Conservation (phyloP, 1,284 basidiomycete species). For the Cerioporus squamosus region DNA sequence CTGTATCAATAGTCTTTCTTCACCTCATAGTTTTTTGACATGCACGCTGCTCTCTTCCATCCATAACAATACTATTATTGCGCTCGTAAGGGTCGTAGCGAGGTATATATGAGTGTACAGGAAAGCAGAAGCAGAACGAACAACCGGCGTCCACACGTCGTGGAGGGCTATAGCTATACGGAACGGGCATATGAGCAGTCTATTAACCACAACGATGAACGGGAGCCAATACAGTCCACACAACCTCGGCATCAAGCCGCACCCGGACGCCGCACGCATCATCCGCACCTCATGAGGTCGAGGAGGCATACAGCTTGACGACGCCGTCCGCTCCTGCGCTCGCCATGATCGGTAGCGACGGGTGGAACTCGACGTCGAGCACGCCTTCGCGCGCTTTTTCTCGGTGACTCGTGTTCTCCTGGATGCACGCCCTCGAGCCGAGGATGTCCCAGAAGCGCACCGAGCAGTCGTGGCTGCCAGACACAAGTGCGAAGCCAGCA, state of each 20-base stretch:
- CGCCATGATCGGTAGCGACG: slow-evolving; percentile 85
- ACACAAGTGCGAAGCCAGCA: slow-evolving; percentile 85
- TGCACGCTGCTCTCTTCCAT: background rate
- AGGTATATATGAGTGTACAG: slow-evolving; percentile 33
- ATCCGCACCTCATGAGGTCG: slow-evolving; percentile 59
- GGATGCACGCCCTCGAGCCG: slow-evolving; percentile 80
- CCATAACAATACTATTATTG: slow-evolving; percentile 29
- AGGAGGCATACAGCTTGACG: slow-evolving; percentile 87
- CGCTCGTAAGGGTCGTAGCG: slow-evolving; percentile 32
- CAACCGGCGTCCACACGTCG: slow-evolving; percentile 3
- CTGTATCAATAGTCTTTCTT: slow-evolving; percentile 36
- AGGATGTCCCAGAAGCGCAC: slow-evolving; percentile 95
- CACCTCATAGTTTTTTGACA: background rate
- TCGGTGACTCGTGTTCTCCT: slow-evolving; percentile 89
- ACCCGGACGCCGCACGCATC: slow-evolving; percentile 8
- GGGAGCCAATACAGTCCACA: slow-evolving; percentile 9
- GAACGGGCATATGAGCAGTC: slow-evolving; percentile 11
- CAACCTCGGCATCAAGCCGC: slow-evolving; percentile 10
- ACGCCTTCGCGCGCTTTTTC: slow-evolving; percentile 92
- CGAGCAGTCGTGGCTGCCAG: slow-evolving; percentile 93
- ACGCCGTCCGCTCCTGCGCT: slow-evolving; percentile 96
- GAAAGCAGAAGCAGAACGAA: slow-evolving; percentile 21
- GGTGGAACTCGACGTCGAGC: slow-evolving; percentile 85
- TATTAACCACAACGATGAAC: slow-evolving; percentile 8
- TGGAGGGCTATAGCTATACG: slow-evolving; percentile 11